Conservation (phyloP, 1,284 basidiomycete species). For the Gyrodon tennesseensis region DNA sequence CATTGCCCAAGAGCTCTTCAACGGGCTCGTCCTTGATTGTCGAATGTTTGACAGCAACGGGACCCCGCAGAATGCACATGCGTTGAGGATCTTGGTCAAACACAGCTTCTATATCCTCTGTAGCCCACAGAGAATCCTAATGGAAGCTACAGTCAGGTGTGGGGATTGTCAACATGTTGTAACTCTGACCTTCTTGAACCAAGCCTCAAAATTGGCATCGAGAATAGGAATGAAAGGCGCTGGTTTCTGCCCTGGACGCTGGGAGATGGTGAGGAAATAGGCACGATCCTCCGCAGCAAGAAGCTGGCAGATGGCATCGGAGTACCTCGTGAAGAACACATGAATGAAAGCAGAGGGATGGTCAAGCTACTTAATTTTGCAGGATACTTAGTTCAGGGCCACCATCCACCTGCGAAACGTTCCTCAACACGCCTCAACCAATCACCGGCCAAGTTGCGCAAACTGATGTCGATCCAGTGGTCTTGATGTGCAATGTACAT, state of each 20-base stretch:
- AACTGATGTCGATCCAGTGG: constrained; percentile 93
- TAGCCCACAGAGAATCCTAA: constrained; percentile 96
- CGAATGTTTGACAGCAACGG: constrained; percentile 89
- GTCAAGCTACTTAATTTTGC: constrained; percentile 83
- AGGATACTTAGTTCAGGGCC: constrained; percentile 79
- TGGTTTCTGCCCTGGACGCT: constrained; percentile 96
- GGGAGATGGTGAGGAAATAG: constrained; percentile 93
- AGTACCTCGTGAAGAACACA: constrained; percentile 84
- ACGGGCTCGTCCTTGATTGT: constrained; percentile 92
- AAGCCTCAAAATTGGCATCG: constrained; percentile 91
- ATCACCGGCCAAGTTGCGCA: constrained; percentile 94
- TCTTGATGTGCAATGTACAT: constrained; percentile 93
- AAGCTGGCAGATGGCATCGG: constrained; percentile 79
- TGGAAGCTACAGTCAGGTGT: constrained; percentile 27
- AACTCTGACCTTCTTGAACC: constrained; percentile 90
- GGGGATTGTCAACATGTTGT: constrained; percentile 10
- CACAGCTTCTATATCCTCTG: constrained; percentile 98
- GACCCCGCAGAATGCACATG: constrained; percentile 97
- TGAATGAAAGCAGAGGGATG: constrained; percentile 78
- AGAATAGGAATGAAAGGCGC: constrained; percentile 98
- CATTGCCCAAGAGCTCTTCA: constrained; percentile 86
- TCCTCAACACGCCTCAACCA: constrained; percentile 98
- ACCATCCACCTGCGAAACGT: constrained; percentile 91
- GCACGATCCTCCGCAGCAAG: constrained; percentile 95
- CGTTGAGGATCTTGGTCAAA: constrained; percentile 98